Evolutionary conservation across 139 green algal genomes (phyloP), one percentile per base, ranked within the genome.

Genomic region (Closterium sp.): DNA sequence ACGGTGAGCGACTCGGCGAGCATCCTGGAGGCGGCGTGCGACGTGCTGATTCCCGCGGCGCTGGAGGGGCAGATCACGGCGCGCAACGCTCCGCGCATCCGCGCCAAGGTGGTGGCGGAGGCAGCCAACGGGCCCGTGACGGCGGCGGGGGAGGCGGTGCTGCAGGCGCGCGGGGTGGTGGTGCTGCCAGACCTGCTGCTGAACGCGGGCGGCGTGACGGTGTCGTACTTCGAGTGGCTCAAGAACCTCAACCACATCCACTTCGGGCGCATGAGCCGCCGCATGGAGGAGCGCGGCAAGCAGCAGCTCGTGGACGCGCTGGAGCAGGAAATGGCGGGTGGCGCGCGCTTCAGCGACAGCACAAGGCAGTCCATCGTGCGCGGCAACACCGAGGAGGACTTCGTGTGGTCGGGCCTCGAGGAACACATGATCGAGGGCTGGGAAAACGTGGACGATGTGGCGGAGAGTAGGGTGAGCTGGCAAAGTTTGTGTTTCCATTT

Each of bases 181-280:
- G 73, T 95, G 30, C 93, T 95, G 9, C 94, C 94, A 0, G 94
- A 95, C 85, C 93, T 95, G 31, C 88, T 94, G 13, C 17, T 94
- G 17, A 95, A 95, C 45, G 94, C 93, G 93, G 94, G 94, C 62
- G 94, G 94, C 90, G 94, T 95, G 85, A 94, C 93, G 21, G 94
- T 95, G 73, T 95, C 93, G 29, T 95, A 95, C 87, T 94, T 95
- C 38, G 94, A 95, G 90, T 95, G 94, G 94, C 34, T 95, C 30
- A 95, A 95, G 88, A 95, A 95, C 86, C 92, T 95, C 19, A 94
- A 95, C 86, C 93, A 95, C 62, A 91, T 95, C 32, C 90, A 91
- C 27, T 95, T 95, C 31, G 93, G 93, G 34, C 90, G 93, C 79
- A 95, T 95, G 93, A 95, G 91, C 90, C 90, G 93, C 62, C 86